phyloP scores from a whole-genome alignment of 805 yeast species.

The Pichia pseudocactophila region DNA sequence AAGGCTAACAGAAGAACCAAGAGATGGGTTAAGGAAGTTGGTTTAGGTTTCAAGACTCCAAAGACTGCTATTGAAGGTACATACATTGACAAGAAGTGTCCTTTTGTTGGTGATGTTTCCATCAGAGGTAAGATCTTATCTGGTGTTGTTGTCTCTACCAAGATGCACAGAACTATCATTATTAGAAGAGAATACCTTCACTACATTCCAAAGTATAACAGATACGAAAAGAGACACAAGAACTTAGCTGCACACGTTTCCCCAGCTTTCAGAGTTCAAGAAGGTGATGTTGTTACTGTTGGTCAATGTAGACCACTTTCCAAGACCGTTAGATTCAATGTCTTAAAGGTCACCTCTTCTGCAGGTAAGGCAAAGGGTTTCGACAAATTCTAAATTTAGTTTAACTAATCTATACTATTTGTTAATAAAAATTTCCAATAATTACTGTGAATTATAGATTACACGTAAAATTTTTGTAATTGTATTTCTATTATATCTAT shows the following conservation, averaged over 20 bases:
- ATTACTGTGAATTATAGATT: neutral
- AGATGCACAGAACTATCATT: slow-evolving; percentile 99
- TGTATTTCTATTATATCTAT: neutral
- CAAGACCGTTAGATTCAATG: slow-evolving; percentile 99
- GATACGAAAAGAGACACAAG: slow-evolving; percentile 99
- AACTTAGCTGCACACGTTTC: slow-evolving; percentile 99
- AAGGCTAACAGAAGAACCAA: slow-evolving; percentile 97
- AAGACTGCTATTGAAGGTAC: slow-evolving; percentile 96
- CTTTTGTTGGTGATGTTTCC: slow-evolving; percentile 93
- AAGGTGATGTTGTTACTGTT: slow-evolving; percentile 98
- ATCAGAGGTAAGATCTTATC: slow-evolving; percentile 99
- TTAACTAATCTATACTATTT: neutral
- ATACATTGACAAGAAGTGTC: slow-evolving; percentile 99
- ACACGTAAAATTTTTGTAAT: neutral
- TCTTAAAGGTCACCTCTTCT: slow-evolving; percentile 87
- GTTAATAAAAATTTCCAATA: neutral
- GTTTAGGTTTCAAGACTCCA: slow-evolving; percentile 99
- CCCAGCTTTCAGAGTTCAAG: slow-evolving; percentile 99
- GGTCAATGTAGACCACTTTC: slow-evolving; percentile 99
- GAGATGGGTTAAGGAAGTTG: slow-evolving; percentile 99
- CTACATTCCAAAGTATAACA: slow-evolving; percentile 99
- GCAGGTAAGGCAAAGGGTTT: slow-evolving; percentile 89
- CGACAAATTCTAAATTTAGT: slow-evolving; percentile 74
- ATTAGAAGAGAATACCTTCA: slow-evolving; percentile 99
- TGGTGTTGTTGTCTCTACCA: slow-evolving; percentile 99